A percentile compares a stretch with the other conserved stretches of the same genome.
Conservation (phyloP, 768 basidiomycete genomes). For the Tricholoma flavovirens region DNA sequence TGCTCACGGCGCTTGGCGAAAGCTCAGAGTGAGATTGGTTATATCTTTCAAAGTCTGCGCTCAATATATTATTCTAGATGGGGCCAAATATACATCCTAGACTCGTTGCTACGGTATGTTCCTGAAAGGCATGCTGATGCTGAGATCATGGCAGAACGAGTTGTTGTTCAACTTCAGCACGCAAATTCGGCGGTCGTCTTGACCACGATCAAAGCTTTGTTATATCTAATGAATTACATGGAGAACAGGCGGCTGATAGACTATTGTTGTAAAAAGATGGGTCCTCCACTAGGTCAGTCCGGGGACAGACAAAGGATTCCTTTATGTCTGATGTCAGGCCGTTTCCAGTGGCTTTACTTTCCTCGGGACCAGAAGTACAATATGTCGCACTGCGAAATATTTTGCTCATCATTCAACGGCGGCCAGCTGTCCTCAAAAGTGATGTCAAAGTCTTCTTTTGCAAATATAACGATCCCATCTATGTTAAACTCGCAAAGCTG, state of each 20-base stretch:
- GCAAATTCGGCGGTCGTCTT: constrained; percentile 99
- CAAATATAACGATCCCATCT: constrained; percentile 99
- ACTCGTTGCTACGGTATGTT: constrained; percentile 90
- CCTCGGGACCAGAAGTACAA: constrained; percentile 97
- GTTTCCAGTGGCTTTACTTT: constrained; percentile 77
- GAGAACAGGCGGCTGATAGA: constrained; percentile 81
- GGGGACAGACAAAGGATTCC: background rate
- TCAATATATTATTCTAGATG: constrained; percentile 51
- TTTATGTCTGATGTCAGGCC: constrained; percentile 4
- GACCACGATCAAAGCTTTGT: constrained; percentile 92
- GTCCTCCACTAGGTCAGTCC: constrained; percentile 81
- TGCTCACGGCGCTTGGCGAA: constrained; percentile 87
- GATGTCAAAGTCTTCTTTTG: constrained; percentile 99
- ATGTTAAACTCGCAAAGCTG: constrained; percentile 95
- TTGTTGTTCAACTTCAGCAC: constrained; percentile 89
- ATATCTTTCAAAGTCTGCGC: background rate
- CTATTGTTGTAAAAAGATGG: constrained; percentile 95
- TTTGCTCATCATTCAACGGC: constrained; percentile 91
- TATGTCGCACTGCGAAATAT: constrained; percentile 97
- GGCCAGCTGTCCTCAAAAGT: constrained; percentile 88
- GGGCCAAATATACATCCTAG: constrained; percentile 98
- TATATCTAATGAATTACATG: constrained; percentile 99
- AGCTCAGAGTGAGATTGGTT: constrained; percentile 83
- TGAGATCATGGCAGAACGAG: constrained; percentile 91
- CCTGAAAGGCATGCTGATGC: constrained; percentile 86